Evolutionary conservation across 208 protist species (phyloP).

Genomic region (Naegleria fowleri): DNA sequence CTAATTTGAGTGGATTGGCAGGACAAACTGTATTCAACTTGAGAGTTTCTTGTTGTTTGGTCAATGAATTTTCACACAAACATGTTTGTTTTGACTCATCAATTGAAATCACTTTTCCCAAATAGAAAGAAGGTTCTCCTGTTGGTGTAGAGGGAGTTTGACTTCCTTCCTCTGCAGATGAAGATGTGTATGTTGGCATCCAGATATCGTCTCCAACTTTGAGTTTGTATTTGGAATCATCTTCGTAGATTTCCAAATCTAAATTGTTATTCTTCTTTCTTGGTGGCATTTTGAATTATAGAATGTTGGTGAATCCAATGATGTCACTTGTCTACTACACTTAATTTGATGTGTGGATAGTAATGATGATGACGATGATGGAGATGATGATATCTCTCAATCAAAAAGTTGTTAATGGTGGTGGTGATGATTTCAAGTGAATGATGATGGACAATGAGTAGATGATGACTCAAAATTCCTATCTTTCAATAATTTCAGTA

Average conservation of each 20-base stretch:
- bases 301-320: too few species aligned
- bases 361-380: too few species aligned
- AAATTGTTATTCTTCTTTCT: too few species aligned
- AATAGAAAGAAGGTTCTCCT: background rate
- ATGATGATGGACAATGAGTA: too few species aligned
- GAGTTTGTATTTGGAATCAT: background rate
- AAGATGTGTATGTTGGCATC: background rate
- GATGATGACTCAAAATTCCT: too few species aligned
- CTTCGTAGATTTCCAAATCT: background rate
- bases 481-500: too few species aligned
- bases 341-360: too few species aligned
- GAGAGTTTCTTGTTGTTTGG: background rate
- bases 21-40: background rate
- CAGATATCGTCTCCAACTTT: background rate
- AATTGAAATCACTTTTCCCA: background rate
- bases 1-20: conserved; percentile 4
- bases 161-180: background rate
- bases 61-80: background rate
- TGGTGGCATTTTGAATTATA: too few species aligned
- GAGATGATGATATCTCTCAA: too few species aligned
- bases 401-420: too few species aligned
- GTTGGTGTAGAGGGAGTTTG: background rate
- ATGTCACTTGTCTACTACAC: too few species aligned
- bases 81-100: background rate
- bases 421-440: too few species aligned